These are phyloP conservation scores for Xylariaceae sp. DNA, from an alignment of 2,329 filamentous ascomycete species.

Conservation along the genomic window DNA sequence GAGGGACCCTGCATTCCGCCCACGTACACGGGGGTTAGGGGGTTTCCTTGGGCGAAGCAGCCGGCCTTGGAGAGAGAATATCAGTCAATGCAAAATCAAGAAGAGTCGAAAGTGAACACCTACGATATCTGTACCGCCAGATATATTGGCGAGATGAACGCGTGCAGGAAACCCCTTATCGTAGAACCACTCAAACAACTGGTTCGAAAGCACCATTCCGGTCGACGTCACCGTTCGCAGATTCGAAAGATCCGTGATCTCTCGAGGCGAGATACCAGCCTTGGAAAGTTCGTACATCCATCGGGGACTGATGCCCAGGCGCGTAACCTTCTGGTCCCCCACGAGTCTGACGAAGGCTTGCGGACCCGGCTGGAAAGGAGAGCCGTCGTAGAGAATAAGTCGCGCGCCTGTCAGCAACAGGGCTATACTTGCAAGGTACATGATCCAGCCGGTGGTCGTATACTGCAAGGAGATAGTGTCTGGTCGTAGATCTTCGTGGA, in stretches of 20 bases:
- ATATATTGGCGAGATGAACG: slow-evolving; percentile 67
- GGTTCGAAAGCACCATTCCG: slow-evolving; percentile 75
- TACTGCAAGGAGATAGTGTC: slow-evolving; percentile 48
- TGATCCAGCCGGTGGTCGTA: slow-evolving; percentile 79
- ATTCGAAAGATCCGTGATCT: slow-evolving; percentile 56
- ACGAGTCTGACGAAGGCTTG: slow-evolving; percentile 58
- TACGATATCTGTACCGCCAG: slow-evolving; percentile 72
- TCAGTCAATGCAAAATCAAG: slow-evolving; percentile 9
- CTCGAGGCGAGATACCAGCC: slow-evolving; percentile 54
- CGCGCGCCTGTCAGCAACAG: slow-evolving; percentile 56
- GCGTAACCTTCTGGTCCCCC: slow-evolving; percentile 60
- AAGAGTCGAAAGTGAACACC: slow-evolving; percentile 23
- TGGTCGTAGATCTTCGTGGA: slow-evolving; percentile 42
- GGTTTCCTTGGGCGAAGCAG: slow-evolving; percentile 60
- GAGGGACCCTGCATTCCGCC: slow-evolving; percentile 48
- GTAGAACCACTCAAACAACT: slow-evolving; percentile 74
- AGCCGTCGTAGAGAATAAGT: slow-evolving; percentile 74
- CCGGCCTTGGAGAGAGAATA: slow-evolving; percentile 40
- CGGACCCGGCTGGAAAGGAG: slow-evolving; percentile 67
- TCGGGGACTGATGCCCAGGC: slow-evolving; percentile 69
- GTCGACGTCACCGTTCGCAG: slow-evolving; percentile 63
- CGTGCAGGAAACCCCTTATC: slow-evolving; percentile 62
- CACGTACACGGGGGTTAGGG: slow-evolving; percentile 59
- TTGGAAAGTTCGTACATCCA: slow-evolving; percentile 71
- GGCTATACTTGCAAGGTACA: slow-evolving; percentile 64